phyloP scores from a whole-genome alignment of 2,329 filamentous ascomycete species.

The Botrytis elliptica region DNA sequence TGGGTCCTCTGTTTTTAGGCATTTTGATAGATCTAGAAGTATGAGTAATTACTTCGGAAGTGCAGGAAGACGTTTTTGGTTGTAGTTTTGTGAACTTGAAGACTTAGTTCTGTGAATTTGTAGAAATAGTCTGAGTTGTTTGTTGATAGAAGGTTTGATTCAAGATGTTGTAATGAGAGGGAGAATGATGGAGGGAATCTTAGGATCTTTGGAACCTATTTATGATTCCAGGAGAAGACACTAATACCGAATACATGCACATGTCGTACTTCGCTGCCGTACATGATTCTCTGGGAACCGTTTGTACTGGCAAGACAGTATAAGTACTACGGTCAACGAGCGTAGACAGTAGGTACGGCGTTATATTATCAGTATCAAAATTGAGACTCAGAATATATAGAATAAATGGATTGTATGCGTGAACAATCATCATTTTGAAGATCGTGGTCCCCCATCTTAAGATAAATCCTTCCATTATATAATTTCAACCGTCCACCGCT shows the following conservation, averaged over 20 bases:
- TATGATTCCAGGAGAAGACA: not conserved
- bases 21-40: no score
- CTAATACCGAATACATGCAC: not conserved
- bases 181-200: not conserved
- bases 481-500: no score
- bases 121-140: no score
- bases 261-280: not conserved
- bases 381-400: fast-evolving
- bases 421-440: not conserved
- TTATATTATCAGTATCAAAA: not conserved
- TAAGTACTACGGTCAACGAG: fast-evolving
- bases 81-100: no score
- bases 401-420: not conserved
- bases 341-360: not conserved
- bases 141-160: no score
- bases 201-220: not conserved
- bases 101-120: no score
- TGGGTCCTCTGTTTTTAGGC: no score
- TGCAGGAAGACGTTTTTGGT: no score
- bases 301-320: not conserved
- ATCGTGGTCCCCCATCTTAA: not conserved
- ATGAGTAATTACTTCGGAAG: no score
- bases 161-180: not conserved
- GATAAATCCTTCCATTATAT: no score
- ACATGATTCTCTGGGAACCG: not conserved